Base-by-base conservation (phyloP, 768 basidiomycete genomes). In the Tulasnella sp. region DNA sequence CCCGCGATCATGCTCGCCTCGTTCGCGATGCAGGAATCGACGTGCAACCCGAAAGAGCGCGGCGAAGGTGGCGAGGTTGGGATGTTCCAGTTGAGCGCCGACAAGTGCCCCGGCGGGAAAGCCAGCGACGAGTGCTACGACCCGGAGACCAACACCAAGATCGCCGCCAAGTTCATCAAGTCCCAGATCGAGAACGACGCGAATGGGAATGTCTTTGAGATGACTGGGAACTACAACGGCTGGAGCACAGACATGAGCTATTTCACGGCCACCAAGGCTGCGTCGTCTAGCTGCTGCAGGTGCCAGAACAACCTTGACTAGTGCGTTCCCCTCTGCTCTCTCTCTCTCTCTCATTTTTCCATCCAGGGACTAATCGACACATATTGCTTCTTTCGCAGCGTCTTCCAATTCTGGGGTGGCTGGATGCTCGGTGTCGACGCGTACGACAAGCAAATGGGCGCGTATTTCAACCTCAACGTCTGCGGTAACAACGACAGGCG, bases 301-400 rank as follows among this genome's bases (percentile, higher is more conserved):
- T 89, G 89, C 79, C 92, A 93, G 82, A 89, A 92, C 78, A 94
- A 94, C 81, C 83, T 92, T 65, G 93, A 94, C 81, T 95, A 95
- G 90, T 90, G 77, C 76, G 89, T 83, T 69, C 37, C 29, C 11
- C 42, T 12, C 16, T 14, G 42, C 16, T n/a, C 19, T 37, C 37
- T 26, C 22, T 73, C 41, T 29, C 59, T 26, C 26, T 2, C 29
- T 62, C 3, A 29, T 19, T 17, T 0, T 36, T 70, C 62, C 34
- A 63, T 69, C 62, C 29, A 35, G 39, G 35, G 29, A 63, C 42
- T 72, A 17, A 29, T 29, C 62, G n/a, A n/a, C n/a, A n/a, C n/a
- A n/a, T n/a, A n/a, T n/a, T n/a, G n/a, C n/a, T n/a, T n/a, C n/a
- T n/a, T n/a, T 72, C 71, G 4, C 75, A 91, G 90, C 79, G 77